Conservation (phyloP, 257 asterid species). For the Rhazya stricta region DNA sequence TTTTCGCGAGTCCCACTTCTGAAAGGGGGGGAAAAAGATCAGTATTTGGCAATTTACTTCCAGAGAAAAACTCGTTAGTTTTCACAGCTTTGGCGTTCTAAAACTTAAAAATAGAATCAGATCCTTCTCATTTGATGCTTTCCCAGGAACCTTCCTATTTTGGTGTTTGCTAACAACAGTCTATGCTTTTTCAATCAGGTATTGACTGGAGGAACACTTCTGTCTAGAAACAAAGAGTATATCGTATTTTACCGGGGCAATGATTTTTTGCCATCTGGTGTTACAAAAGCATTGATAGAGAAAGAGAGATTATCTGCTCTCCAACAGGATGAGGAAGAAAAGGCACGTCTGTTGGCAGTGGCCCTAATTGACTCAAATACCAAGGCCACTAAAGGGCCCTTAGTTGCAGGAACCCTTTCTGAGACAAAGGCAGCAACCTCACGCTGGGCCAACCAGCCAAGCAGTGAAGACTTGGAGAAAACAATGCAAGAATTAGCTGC, state of each 20-base stretch:
- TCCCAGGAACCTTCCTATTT: neutral
- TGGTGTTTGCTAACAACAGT: neutral
- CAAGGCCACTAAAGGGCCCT: slow-evolving; percentile 35
- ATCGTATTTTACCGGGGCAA: slow-evolving; percentile 86
- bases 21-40: neutral
- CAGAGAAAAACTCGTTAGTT: neutral
- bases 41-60: too few species aligned
- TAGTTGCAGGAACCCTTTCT: slow-evolving; percentile 94
- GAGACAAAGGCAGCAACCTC: slow-evolving; percentile 87
- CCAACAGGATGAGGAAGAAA: slow-evolving; percentile 78
- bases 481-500: slow-evolving; percentile 67
- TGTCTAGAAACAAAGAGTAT: slow-evolving; percentile 90
- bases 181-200: slow-evolving; percentile 40
- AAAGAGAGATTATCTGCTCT: slow-evolving; percentile 45
- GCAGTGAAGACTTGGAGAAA: slow-evolving; percentile 51
- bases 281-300: slow-evolving; percentile 54
- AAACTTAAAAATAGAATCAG: neutral
- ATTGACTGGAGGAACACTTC: slow-evolving; percentile 84
- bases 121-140: neutral
- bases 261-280: slow-evolving; percentile 69
- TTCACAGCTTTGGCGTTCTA: neutral
- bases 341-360: slow-evolving; percentile 61
- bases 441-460: slow-evolving; percentile 59
- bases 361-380: slow-evolving; percentile 32
- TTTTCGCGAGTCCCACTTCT: neutral